These are phyloP conservation scores for Leccinellum albellum DNA, from an alignment of 768 basidiomycete genomes.

Conservation along the genomic window DNA sequence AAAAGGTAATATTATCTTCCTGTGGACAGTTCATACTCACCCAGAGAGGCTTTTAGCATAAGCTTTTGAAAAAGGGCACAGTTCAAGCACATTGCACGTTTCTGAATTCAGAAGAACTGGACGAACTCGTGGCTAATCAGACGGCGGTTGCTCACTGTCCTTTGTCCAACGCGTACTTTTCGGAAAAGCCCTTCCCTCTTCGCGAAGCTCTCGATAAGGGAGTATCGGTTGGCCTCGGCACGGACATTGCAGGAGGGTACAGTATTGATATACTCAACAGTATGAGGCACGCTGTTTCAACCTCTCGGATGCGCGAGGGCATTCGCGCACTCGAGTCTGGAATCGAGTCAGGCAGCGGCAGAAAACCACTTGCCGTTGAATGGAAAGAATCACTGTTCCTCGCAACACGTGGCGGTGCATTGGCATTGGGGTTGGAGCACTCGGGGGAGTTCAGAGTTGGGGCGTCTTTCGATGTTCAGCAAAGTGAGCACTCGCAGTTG, in stretches of 20 bases:
- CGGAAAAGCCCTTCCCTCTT: constrained; percentile 61
- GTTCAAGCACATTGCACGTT: constrained; percentile 91
- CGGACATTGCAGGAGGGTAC: constrained; percentile 87
- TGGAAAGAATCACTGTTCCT: constrained; percentile 84
- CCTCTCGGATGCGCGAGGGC: constrained; percentile 68
- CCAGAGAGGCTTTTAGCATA: constrained; percentile 38
- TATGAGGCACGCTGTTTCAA: constrained; percentile 76
- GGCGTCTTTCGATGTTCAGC: constrained; percentile 70
- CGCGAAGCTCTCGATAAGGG: constrained; percentile 64
- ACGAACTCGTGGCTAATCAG: constrained; percentile 44
- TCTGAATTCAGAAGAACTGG: constrained; percentile 49
- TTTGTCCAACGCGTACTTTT: constrained; percentile 86
- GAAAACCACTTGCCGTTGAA: constrained; percentile 47
- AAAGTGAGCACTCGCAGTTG: constrained; percentile 44
- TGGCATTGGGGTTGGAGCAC: constrained; percentile 57
- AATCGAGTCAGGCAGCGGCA: not conserved
- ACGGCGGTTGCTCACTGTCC: constrained; percentile 84
- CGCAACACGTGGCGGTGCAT: constrained; percentile 76
- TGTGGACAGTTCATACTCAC: constrained; percentile 7
- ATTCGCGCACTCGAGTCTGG: constrained; percentile 28
- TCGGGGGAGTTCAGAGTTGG: constrained; percentile 58
- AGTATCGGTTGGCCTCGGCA: constrained; percentile 76
- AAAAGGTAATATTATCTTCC: constrained; percentile 41
- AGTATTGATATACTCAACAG: constrained; percentile 69
- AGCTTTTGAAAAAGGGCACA: constrained; percentile 59